Evolutionary conservation across 306 rosid species (phyloP).

Genomic region (Cyclanthera cordifolia): DNA sequence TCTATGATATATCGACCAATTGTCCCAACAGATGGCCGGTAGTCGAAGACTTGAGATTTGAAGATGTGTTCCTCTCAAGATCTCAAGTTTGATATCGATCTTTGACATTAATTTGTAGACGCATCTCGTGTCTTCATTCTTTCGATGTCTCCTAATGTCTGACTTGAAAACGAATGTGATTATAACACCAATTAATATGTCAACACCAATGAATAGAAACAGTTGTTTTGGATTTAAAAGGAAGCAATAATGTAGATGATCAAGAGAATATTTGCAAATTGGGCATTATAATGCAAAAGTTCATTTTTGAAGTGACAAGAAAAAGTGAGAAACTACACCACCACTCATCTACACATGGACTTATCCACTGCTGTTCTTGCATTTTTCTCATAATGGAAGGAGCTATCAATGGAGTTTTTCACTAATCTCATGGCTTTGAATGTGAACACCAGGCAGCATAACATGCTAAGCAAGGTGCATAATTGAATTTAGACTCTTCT

Average conservation of each 20-base stretch:
- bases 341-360: neutral
- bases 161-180: too few relatives aligned
- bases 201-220: neutral
- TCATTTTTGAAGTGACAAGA: neutral
- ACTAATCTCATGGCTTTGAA: neutral
- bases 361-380: neutral
- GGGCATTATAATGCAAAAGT: neutral
- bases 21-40: too few relatives aligned
- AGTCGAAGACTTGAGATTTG: too few relatives aligned
- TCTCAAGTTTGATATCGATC: too few relatives aligned
- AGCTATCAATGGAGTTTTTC: neutral
- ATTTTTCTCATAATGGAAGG: neutral
- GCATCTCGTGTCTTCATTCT: too few relatives aligned
- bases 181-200: too few relatives aligned
- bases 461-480: neutral
- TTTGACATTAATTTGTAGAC: too few relatives aligned
- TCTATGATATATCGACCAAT: too few relatives aligned
- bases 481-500: neutral
- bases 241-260: conserved; percentile 2
- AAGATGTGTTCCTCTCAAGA: too few relatives aligned
- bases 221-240: neutral
- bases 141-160: too few relatives aligned
- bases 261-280: conserved; percentile 5
- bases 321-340: conserved; percentile 4
- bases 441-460: neutral